These are phyloP conservation scores for Umbellularia californica DNA, from an alignment of 164 flowering plant genomes.

Conservation along the genomic window DNA sequence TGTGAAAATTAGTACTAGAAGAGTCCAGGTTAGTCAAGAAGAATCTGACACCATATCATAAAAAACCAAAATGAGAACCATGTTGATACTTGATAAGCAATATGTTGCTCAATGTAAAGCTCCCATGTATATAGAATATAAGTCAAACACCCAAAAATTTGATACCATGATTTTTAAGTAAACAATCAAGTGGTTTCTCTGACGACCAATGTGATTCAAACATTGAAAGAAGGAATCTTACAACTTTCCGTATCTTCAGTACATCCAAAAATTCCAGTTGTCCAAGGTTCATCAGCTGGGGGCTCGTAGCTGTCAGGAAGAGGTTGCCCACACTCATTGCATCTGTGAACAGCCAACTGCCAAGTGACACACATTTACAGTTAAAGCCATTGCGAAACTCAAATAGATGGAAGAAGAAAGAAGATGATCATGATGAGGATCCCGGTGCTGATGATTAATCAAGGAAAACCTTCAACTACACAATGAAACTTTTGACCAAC, in stretches of 20 bases:
- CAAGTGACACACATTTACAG: constrained; percentile 5
- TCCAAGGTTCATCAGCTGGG: constrained; percentile 88
- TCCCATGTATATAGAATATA: no score
- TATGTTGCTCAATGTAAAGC: no score
- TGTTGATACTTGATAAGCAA: no score
- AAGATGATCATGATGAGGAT: no score
- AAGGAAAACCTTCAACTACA: background rate
- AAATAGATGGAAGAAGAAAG: no score
- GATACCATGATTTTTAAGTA: background rate
- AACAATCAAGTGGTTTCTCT: background rate
- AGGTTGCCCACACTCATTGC: constrained; percentile 75
- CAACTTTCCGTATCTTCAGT: constrained; percentile 72
- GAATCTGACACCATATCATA: no score
- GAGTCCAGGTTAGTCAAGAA: no score
- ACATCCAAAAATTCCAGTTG: constrained; percentile 82
- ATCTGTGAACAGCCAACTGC: constrained; percentile 55
- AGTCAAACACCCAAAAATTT: background rate
- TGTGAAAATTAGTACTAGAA: no score
- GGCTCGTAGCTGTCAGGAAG: constrained; percentile 72
- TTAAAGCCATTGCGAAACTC: background rate
- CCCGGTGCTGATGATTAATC: background rate
- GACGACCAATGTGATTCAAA: background rate
- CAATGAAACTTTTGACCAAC: background rate
- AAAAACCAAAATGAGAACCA: no score
- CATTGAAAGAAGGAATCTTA: constrained; percentile 27